Conservation (phyloP, 495 filamentous ascomycete species). For the Xylaria nigripes region DNA sequence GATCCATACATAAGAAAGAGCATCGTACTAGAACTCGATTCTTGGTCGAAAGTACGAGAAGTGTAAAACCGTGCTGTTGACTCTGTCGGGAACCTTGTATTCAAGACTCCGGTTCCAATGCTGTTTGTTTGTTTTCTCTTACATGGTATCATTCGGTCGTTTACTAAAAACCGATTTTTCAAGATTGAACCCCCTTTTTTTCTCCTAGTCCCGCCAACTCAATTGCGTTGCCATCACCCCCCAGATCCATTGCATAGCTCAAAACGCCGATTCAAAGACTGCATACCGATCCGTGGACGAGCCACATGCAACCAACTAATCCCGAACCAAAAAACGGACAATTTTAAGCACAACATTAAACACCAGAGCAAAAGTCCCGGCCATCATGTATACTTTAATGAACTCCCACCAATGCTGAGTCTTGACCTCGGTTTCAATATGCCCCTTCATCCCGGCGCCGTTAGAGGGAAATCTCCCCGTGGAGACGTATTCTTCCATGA, state of each 20-base stretch:
- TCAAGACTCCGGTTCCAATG: constrained; percentile 8
- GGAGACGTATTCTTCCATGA: constrained; percentile 61
- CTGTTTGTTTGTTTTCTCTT: not conserved
- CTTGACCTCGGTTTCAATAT: constrained; percentile 42
- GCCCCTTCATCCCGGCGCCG: constrained; percentile 25
- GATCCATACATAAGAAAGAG: no score
- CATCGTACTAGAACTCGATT: no score
- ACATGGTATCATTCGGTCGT: constrained; percentile 4
- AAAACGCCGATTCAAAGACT: constrained; percentile 1
- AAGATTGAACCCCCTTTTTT: not conserved
- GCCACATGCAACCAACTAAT: not conserved
- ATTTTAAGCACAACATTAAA: constrained; percentile 25
- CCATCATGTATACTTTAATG: constrained; percentile 40
- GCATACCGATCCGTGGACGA: not conserved
- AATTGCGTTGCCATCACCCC: not conserved
- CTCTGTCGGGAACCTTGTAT: not conserved
- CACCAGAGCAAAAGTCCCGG: constrained; percentile 30
- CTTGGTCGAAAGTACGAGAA: not conserved
- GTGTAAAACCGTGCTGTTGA: not conserved
- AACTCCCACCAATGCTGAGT: constrained; percentile 42
- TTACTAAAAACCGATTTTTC: not conserved
- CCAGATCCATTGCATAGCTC: not conserved
- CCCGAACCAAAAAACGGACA: constrained; percentile 4
- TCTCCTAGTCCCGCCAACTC: not conserved
- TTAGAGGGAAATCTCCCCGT: constrained; percentile 61